phyloP scores from a whole-genome alignment of 371 early-diverging fungal species.

The Mucor sp. region DNA sequence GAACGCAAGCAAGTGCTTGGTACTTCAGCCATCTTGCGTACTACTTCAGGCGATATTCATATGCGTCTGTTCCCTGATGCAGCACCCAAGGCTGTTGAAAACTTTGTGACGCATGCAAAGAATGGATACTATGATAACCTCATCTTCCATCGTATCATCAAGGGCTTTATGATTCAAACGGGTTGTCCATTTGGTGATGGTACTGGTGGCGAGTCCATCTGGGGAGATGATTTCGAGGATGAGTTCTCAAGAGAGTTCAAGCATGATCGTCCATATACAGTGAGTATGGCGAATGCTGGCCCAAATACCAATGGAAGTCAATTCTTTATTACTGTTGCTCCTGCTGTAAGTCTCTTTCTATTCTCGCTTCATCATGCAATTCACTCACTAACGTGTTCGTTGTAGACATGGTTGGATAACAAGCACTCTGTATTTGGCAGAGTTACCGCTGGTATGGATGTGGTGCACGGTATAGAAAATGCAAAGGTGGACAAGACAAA shows the following conservation, averaged over 20 bases:
- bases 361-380: background rate
- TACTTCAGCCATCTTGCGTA: conserved; percentile 81
- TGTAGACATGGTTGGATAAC: conserved; percentile 90
- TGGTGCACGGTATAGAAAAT: conserved; percentile 87
- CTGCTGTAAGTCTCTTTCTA: conserved; percentile 63
- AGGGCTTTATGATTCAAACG: conserved; percentile 90
- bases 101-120: conserved; percentile 83
- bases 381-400: background rate
- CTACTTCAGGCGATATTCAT: conserved; percentile 86
- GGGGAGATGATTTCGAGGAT: conserved; percentile 96
- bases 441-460: conserved; percentile 94
- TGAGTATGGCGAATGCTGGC: conserved; percentile 99
- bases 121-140: conserved; percentile 77
- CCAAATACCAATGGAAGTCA: conserved; percentile 93
- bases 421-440: conserved; percentile 98
- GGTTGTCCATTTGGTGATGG: conserved; percentile 90
- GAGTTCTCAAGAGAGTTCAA: conserved; percentile 82
- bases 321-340: conserved; percentile 97
- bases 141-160: conserved; percentile 92
- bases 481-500: conserved; percentile 76
- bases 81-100: conserved; percentile 93
- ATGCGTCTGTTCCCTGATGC: conserved; percentile 82
- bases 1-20: conserved; percentile 67
- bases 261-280: conserved; percentile 89
- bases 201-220: conserved; percentile 95